These are phyloP conservation scores for Dicorynia guianensis DNA, from an alignment of 306 rosid genomes.

Conservation along the genomic window DNA sequence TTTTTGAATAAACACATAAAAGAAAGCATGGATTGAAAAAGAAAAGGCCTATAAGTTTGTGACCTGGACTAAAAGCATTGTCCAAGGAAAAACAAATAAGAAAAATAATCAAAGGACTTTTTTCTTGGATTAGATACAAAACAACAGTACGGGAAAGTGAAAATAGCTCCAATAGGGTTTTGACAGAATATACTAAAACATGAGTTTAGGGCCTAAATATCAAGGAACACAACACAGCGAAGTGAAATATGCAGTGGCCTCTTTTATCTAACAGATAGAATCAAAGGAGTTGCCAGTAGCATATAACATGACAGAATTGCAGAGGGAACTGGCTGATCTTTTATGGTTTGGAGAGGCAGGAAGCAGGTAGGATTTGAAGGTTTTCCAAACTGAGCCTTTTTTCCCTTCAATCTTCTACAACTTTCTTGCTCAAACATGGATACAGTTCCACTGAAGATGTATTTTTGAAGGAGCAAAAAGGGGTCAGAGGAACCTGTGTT, in stretches of 20 bases:
- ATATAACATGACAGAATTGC: no score
- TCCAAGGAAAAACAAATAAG: slow-evolving; percentile 25
- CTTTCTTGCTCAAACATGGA: background rate
- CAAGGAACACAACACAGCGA: background rate
- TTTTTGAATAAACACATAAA: slow-evolving; percentile 59
- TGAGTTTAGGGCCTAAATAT: background rate
- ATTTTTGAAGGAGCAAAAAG: slow-evolving; percentile 26
- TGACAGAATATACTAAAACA: background rate
- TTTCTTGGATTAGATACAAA: slow-evolving; percentile 36
- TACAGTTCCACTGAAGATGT: background rate
- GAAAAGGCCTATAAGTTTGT: slow-evolving; percentile 41
- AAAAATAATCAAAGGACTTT: slow-evolving; percentile 5
- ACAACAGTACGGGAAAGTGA: background rate
- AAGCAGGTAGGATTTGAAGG: background rate
- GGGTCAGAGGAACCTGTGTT: slow-evolving; percentile 5
- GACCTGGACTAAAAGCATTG: slow-evolving; percentile 41
- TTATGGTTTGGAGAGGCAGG: slow-evolving; percentile 4
- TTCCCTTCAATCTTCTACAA: background rate
- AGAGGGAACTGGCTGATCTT: background rate
- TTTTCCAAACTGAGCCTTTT: background rate
- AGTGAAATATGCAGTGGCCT: background rate
- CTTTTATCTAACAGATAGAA: background rate
- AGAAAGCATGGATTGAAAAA: slow-evolving; percentile 50
- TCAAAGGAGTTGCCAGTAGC: background rate
- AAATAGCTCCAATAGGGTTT: background rate